Conservation (phyloP, 805 yeast species). For the Zygosaccharomyces siamensis region DNA sequence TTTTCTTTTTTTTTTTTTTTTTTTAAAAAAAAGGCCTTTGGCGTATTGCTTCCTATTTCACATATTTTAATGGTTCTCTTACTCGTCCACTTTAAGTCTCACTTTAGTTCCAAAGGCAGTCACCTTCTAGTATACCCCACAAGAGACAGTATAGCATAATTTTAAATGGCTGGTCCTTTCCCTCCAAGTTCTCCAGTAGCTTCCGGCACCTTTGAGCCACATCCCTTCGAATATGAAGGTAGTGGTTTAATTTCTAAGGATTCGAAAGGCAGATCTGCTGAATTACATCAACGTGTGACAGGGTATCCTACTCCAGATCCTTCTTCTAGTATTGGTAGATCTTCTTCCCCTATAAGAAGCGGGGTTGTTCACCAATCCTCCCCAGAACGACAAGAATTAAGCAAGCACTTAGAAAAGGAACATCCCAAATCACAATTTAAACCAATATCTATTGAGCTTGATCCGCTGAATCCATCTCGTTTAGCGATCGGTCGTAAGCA, state of each 20-base stretch:
- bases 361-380: conserved; percentile 5
- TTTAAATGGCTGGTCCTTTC: conserved; percentile 16
- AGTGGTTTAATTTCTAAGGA: background rate
- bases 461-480: conserved; percentile 19
- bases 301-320: conserved; percentile 72
- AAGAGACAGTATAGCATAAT: background rate
- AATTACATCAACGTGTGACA: conserved; percentile 6
- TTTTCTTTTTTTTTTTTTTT: too few species aligned
- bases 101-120: background rate
- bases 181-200: conserved; percentile 40
- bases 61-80: background rate
- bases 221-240: background rate
- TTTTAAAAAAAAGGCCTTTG: background rate
- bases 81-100: background rate
- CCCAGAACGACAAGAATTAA: background rate
- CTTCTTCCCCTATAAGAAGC: conserved; percentile 35
- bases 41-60: background rate
- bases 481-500: conserved; percentile 32
- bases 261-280: background rate
- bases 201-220: background rate
- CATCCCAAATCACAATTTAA: background rate
- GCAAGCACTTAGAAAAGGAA: background rate
- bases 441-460: conserved; percentile 15
- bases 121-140: background rate
- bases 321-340: conserved; percentile 48